A percentile compares a stretch with the other conserved stretches of the same genome.
Conservation (phyloP, 441 rosid genomes). For the Syzygium malaccense region DNA sequence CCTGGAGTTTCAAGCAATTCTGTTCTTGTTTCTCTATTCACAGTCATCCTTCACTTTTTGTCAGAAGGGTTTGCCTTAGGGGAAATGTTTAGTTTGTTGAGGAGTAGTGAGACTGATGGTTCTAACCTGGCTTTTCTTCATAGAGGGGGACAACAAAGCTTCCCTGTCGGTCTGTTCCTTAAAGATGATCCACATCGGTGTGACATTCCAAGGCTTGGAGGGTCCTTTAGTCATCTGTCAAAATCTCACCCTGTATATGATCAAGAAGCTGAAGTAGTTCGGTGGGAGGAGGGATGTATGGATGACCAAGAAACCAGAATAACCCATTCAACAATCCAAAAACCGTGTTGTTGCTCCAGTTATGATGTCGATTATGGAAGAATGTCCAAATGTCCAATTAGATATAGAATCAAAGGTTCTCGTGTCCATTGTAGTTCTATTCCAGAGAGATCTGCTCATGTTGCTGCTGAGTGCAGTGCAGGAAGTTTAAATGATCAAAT, state of each 20-base stretch:
- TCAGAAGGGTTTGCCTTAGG: conserved; percentile 81
- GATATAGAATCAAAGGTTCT: conserved; percentile 47
- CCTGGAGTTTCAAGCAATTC: conserved; percentile 88
- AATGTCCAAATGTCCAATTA: conserved; percentile 55
- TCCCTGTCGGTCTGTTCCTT: conserved; percentile 80
- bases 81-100: conserved; percentile 53
- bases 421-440: conserved; percentile 54
- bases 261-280: conserved; percentile 66
- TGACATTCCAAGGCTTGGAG: conserved; percentile 96
- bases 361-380: conserved; percentile 64
- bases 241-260: conserved; percentile 66
- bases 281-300: conserved; percentile 97
- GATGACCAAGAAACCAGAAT: conserved; percentile 78
- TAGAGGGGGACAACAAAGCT: conserved; percentile 88
- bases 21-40: conserved; percentile 79
- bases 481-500: conserved; percentile 86
- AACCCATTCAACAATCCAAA: conserved; percentile 67
- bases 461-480: conserved; percentile 72
- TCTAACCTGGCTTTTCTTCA: conserved; percentile 76
- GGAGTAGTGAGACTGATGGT: conserved; percentile 35
- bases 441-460: conserved; percentile 84
- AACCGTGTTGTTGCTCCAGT: conserved; percentile 94
- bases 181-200: conserved; percentile 74
- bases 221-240: conserved; percentile 73
- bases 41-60: conserved; percentile 85